Conservation (phyloP, 2,329 filamentous ascomycete species). For the Colletotrichum cuscutae region DNA sequence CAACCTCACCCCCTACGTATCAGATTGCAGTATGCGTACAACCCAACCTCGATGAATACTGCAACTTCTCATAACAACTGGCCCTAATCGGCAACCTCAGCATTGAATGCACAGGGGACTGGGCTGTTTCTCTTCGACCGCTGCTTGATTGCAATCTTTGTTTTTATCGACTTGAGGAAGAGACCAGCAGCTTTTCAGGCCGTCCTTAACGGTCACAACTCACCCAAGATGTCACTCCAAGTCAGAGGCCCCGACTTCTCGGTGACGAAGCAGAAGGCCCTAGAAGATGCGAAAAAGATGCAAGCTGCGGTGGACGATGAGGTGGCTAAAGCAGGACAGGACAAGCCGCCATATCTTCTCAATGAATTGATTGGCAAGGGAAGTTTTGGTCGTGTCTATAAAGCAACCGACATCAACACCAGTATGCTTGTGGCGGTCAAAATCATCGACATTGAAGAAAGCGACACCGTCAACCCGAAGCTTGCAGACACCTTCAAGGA, state of each 20-base stretch:
- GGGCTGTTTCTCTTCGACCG: neutral
- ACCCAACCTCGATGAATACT: slow-evolving; percentile 12
- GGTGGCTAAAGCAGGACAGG: slow-evolving; percentile 67
- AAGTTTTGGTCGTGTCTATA: slow-evolving; percentile 79
- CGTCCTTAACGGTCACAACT: slow-evolving; percentile 1
- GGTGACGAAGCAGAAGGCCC: slow-evolving; percentile 66
- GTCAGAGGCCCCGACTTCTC: slow-evolving; percentile 54
- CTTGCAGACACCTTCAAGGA: slow-evolving; percentile 75
- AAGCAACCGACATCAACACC: slow-evolving; percentile 60
- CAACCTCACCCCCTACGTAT: slow-evolving; percentile 20
- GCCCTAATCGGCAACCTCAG: neutral
- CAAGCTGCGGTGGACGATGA: slow-evolving; percentile 71
- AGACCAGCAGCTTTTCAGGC: neutral
- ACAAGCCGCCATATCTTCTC: slow-evolving; percentile 74
- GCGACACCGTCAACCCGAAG: slow-evolving; percentile 74
- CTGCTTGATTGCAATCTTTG: neutral
- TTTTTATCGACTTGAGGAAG: neutral
- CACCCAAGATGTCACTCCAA: slow-evolving; percentile 51
- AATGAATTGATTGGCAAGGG: slow-evolving; percentile 80
- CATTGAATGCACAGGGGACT: neutral
- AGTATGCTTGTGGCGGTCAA: slow-evolving; percentile 77
- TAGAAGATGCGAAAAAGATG: slow-evolving; percentile 78
- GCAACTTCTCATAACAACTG: neutral
- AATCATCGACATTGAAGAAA: slow-evolving; percentile 85
- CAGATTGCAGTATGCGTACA: slow-evolving; percentile 12